These are phyloP conservation scores for Chlamydomonas schloesseri DNA, from an alignment of 139 green algal genomes.

Conservation along the genomic window DNA sequence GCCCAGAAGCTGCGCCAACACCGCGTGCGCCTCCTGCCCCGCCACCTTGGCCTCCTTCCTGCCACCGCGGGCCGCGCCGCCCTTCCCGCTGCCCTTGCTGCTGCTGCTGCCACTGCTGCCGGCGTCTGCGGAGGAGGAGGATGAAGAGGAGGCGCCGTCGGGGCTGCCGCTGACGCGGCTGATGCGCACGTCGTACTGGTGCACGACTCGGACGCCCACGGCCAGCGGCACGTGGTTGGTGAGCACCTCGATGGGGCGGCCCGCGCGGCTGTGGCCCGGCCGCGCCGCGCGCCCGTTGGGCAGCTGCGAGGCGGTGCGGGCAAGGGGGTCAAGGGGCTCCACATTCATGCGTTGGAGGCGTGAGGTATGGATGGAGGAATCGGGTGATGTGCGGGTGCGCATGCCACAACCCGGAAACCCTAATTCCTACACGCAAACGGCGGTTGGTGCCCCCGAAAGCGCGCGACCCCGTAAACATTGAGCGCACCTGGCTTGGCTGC, in stretches of 20 bases:
- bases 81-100: not conserved
- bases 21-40: not conserved
- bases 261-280: not conserved
- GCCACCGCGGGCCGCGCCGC: no score
- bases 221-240: conserved; percentile 12
- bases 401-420: no score
- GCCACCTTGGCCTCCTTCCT: not conserved
- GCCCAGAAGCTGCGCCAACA: not conserved
- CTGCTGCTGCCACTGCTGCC: not conserved
- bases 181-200: conserved; percentile 7
- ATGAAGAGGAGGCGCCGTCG: no score
- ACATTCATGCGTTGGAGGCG: no score
- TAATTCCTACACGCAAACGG: no score
- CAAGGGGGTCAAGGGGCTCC: not conserved
- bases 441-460: no score
- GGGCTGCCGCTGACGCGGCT: not conserved
- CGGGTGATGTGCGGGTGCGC: no score
- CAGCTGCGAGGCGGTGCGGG: not conserved
- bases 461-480: no score
- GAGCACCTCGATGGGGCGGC: not conserved
- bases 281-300: not conserved
- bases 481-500: no score
- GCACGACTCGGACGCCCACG: not conserved
- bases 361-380: no score
- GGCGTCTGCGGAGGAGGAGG: no score